phyloP scores from a whole-genome alignment of 2,329 filamentous ascomycete species.

The Fusarium phyllophilum region DNA sequence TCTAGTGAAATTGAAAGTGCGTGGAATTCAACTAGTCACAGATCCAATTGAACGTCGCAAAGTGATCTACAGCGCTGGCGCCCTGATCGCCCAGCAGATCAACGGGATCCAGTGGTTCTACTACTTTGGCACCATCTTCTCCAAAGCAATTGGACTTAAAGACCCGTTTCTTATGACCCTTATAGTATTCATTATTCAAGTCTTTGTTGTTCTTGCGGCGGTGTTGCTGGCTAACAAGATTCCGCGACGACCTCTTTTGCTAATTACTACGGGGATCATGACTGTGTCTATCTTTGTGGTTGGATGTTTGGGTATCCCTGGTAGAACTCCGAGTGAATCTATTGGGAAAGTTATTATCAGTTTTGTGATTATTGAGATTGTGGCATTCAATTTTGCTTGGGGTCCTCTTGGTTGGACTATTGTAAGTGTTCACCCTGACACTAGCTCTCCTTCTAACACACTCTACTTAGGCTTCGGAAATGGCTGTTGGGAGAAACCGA shows the following conservation, averaged over 20 bases:
- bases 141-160: slow-evolving; percentile 53
- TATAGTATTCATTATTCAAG: slow-evolving; percentile 56
- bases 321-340: slow-evolving; percentile 38
- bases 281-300: slow-evolving; percentile 54
- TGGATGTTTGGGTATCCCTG: slow-evolving; percentile 53
- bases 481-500: slow-evolving; percentile 59
- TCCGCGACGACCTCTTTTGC: slow-evolving; percentile 51
- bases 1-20: slow-evolving; percentile 45
- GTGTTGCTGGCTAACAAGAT: slow-evolving; percentile 55
- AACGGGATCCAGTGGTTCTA: slow-evolving; percentile 61
- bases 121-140: slow-evolving; percentile 56
- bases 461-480: slow-evolving; percentile 51
- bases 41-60: slow-evolving; percentile 60
- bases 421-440: slow-evolving; percentile 16
- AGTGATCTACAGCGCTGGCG: slow-evolving; percentile 56
- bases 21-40: slow-evolving; percentile 52
- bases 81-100: slow-evolving; percentile 59
- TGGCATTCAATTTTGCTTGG: slow-evolving; percentile 57
- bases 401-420: slow-evolving; percentile 54
- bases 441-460: not conserved
- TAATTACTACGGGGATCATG: slow-evolving; percentile 53
- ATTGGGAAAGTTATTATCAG: slow-evolving; percentile 53
- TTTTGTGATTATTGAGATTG: slow-evolving; percentile 56
- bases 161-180: slow-evolving; percentile 56
- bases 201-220: slow-evolving; percentile 52